A percentile compares a stretch with the other conserved stretches of the same genome.
phyloP scores from a whole-genome alignment of 768 basidiomycete genomes.

The Macrolepiota albuminosa region DNA sequence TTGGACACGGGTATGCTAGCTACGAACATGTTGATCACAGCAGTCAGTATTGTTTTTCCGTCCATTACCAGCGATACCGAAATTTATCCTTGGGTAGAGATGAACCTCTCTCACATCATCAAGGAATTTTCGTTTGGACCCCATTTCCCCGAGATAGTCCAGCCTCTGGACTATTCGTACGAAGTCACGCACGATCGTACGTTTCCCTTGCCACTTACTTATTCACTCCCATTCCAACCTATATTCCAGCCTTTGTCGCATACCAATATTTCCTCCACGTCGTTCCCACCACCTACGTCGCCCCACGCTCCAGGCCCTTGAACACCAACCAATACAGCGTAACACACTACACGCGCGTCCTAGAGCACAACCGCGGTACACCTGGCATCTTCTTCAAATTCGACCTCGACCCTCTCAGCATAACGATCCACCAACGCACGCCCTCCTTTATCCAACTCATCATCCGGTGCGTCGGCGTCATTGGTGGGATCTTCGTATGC shows the following conservation, averaged over 20 bases:
- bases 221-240: background rate
- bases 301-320: slow-evolving; percentile 59
- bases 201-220: slow-evolving; percentile 23
- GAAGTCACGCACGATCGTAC: slow-evolving; percentile 66
- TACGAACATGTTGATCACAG: slow-evolving; percentile 83
- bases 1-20: slow-evolving; percentile 92
- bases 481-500: slow-evolving; percentile 89
- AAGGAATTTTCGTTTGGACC: slow-evolving; percentile 97
- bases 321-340: slow-evolving; percentile 89
- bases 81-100: slow-evolving; percentile 43
- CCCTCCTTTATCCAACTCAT: slow-evolving; percentile 76
- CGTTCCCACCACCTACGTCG: slow-evolving; percentile 91
- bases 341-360: slow-evolving; percentile 79
- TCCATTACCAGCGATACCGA: background rate
- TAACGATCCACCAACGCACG: slow-evolving; percentile 87
- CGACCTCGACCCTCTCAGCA: slow-evolving; percentile 85
- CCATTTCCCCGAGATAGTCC: slow-evolving; percentile 91
- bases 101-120: slow-evolving; percentile 97
- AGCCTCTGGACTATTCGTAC: slow-evolving; percentile 90
- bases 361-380: slow-evolving; percentile 72
- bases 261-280: slow-evolving; percentile 96
- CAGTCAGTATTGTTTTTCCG: slow-evolving; percentile 42
- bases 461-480: slow-evolving; percentile 84
- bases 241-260: slow-evolving; percentile 66
- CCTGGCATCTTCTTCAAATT: slow-evolving; percentile 99